Evolutionary conservation across 129 eudicot genomes (phyloP), one percentile per base, ranked within the genome.

Genomic region (Escallonia rubra): DNA sequence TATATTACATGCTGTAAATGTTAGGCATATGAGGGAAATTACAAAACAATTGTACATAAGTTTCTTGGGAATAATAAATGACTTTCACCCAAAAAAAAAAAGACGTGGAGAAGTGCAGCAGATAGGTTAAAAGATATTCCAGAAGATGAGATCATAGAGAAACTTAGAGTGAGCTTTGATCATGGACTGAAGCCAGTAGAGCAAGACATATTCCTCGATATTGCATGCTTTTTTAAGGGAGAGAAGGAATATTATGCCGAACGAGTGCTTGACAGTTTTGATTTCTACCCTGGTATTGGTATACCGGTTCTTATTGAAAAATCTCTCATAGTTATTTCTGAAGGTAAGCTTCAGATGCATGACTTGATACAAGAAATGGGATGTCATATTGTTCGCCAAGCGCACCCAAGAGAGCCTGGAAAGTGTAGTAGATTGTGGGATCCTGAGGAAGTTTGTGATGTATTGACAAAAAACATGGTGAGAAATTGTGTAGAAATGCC

Each of bases 151-250:
- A 63, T 68, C 8, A 43, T 16, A 5, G 54, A 55, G 38, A 47
- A 12, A 45, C 71, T 75, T 4, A 75, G 15, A 47, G 44, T 68
- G 16, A 75, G 80, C 38, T 68, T 11, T 51, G 80, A 76, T n/a
- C n/a, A n/a, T 59, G 52, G 53, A 3, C 43, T 76, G 23, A 40
- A 48, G 3, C 53, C 23, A 13, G 13, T 7, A 1, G 66, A 57
- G 54, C 43, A 49, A 40, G 45, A 61, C 1, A 39, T 61, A 50
- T 61, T 74, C 40, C 67, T 74, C 1, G 56, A 66, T 9, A 66
- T 74, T 57, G 76, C 72, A 12, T 64, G 59, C 5, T 65, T 74
- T 41, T 60, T 65, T 14, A 66, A 2, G 2, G 66, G 51, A 15
- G 41, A 14, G 41, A 14, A 16, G n/a, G 15, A 58, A 58, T 53